These are phyloP conservation scores for Nicotiana attenuata DNA, from an alignment of 257 asterid species.

Conservation along the genomic window DNA sequence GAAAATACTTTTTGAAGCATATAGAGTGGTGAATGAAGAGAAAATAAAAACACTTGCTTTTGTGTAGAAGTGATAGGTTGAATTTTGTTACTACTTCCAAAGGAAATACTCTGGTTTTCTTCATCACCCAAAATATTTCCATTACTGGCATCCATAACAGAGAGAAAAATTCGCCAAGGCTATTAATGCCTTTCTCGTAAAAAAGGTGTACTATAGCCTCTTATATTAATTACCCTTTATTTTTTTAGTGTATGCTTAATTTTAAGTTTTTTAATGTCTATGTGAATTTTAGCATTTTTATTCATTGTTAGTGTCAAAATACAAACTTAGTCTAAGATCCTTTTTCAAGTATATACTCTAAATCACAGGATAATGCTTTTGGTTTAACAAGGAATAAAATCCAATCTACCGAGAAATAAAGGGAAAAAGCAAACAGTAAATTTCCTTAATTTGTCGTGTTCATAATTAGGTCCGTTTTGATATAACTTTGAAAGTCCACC, in stretches of 20 bases:
- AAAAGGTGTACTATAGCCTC: not conserved
- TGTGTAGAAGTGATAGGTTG: slow-evolving; percentile 41
- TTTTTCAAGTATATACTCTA: not conserved
- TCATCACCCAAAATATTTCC: slow-evolving; percentile 26
- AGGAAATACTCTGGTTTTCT: slow-evolving; percentile 27
- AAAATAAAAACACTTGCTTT: slow-evolving; percentile 13
- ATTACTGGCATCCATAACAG: slow-evolving; percentile 31
- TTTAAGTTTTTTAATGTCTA: not conserved
- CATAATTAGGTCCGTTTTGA: not conserved
- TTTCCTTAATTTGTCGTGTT: not conserved
- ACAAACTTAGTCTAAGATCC: not conserved
- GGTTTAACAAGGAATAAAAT: not conserved
- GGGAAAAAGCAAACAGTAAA: not conserved
- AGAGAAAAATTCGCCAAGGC: not conserved
- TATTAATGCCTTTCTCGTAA: not conserved
- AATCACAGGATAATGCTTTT: not conserved
- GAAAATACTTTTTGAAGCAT: not conserved
- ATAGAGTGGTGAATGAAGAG: not conserved
- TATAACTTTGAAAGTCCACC: not conserved
- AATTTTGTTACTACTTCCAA: slow-evolving; percentile 9
- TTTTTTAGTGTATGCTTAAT: not conserved
- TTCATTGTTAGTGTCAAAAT: slow-evolving; percentile 6
- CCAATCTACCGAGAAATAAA: not conserved
- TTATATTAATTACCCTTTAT: not conserved
- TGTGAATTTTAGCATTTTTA: not conserved